Base-by-base conservation (phyloP, 179 eudicot genomes). In the Beta lomatogona region DNA sequence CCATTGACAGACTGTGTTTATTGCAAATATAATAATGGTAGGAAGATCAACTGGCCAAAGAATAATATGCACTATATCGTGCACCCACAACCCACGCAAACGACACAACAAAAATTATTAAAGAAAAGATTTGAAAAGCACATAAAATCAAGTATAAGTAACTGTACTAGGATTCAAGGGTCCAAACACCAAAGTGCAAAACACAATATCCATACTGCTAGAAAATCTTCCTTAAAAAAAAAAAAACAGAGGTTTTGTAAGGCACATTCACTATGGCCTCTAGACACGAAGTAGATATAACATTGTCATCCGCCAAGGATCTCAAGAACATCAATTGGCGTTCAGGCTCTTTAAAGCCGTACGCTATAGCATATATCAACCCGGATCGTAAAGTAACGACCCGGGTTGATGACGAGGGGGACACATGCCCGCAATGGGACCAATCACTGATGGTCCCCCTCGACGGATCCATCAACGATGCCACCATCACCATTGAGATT, bases 241-340 rank as follows among this genome's bases (percentile, higher is more conserved):
- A 16, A n/a, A n/a, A n/a, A n/a, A 36, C 1, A 36, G 41, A 36
- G 28, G 12, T 68, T 44, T 4, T 41, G 11, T 0, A 66, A 66
- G 15, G 19, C 28, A 66, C 0, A 4, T 6, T 25, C 61, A 21
- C 13, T 76, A 85, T 84, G 86, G 76, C 86, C 16, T 81, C 89
- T 5, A 66, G 85, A 16, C 88, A 88, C 86, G 93, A 92, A 63
- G 81, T 88, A 1, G 90, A 91, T 75, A 75, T 94, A 5, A 93
- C 84, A 28, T 48, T 94, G n/a, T 75, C 81, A 58, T 91, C 94
- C 9, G 98, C 93, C 63, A 90, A 87, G 28, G 95, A 94, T 82
- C 88, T 94, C 15, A 94, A 94, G 77, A 94, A 94, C 88, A 83
- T 94, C 66, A 94, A 91, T 83, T 94, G 97, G 98, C 91, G 94